Conservation (phyloP, 2,329 filamentous ascomycete genomes). For the Ophiostoma ips region DNA sequence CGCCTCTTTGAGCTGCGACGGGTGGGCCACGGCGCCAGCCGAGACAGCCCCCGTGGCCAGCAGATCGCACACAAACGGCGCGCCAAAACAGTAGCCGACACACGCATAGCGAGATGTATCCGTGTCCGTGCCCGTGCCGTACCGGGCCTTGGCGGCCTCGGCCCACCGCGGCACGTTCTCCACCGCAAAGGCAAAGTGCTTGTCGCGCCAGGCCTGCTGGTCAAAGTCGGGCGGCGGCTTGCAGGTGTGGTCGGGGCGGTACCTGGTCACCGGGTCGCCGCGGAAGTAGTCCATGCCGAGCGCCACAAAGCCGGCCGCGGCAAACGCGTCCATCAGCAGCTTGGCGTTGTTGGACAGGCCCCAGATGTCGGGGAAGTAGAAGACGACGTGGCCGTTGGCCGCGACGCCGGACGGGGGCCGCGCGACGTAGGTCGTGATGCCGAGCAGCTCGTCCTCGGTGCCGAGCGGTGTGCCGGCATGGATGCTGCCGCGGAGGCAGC, state of each 20-base stretch:
- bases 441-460: conserved; percentile 12
- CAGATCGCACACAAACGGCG: conserved; percentile 30
- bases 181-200: conserved; percentile 29
- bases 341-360: conserved; percentile 13
- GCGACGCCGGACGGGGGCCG: conserved; percentile 10
- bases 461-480: conserved; percentile 17
- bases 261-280: conserved; percentile 21
- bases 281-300: conserved; percentile 15
- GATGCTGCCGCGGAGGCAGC: conserved; percentile 16
- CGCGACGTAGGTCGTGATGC: conserved; percentile 17
- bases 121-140: conserved; percentile 19
- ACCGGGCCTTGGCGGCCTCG: conserved; percentile 23
- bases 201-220: conserved; percentile 32
- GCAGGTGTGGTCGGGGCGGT: conserved; percentile 14
- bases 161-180: conserved; percentile 31
- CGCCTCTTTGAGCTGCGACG: conserved; percentile 32
- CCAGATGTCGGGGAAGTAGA: conserved; percentile 14
- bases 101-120: conserved; percentile 28
- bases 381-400: conserved; percentile 13
- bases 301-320: conserved; percentile 10
- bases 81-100: conserved; percentile 29
- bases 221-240: conserved; percentile 28
- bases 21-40: conserved; percentile 37
- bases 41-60: conserved; percentile 23
- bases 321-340: conserved; percentile 16